phyloP scores from a whole-genome alignment of 805 yeast genomes.

The Grigorovia humatica region DNA sequence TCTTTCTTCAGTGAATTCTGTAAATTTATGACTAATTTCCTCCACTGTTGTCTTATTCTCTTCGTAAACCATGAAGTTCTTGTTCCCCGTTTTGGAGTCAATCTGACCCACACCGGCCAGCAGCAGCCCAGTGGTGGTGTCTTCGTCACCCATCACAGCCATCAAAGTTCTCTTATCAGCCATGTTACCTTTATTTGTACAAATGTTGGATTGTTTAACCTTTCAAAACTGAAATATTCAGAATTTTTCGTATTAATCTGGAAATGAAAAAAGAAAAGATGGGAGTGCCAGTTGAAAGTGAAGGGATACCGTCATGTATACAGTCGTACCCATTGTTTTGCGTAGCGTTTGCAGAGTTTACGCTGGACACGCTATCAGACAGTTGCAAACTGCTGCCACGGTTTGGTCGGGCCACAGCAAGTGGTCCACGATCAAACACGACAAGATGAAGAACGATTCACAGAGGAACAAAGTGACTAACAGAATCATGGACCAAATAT shows the following conservation, averaged over 20 bases:
- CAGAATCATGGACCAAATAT: slow-evolving; percentile 61
- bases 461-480: slow-evolving; percentile 59
- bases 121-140: slow-evolving; percentile 89
- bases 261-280: too few species aligned
- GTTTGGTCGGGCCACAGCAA: slow-evolving; percentile 66
- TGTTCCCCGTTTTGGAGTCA: slow-evolving; percentile 35
- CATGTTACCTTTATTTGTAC: slow-evolving; percentile 1
- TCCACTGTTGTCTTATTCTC: slow-evolving; percentile 72
- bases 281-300: neutral
- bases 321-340: neutral
- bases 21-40: slow-evolving; percentile 65
- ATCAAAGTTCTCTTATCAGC: slow-evolving; percentile 61
- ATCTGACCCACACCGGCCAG: slow-evolving; percentile 94
- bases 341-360: neutral
- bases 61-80: slow-evolving; percentile 72
- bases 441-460: slow-evolving; percentile 87
- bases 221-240: neutral
- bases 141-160: slow-evolving; percentile 97
- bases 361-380: neutral
- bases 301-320: neutral
- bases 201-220: neutral
- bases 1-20: slow-evolving; percentile 58
- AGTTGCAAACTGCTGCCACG: neutral
- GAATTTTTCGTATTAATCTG: too few species aligned
- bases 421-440: slow-evolving; percentile 93